A percentile compares a stretch with the other conserved stretches of the same genome.
Evolutionary conservation across 805 yeast genomes (phyloP).

Genomic region (Kodamaea laetipori): DNA sequence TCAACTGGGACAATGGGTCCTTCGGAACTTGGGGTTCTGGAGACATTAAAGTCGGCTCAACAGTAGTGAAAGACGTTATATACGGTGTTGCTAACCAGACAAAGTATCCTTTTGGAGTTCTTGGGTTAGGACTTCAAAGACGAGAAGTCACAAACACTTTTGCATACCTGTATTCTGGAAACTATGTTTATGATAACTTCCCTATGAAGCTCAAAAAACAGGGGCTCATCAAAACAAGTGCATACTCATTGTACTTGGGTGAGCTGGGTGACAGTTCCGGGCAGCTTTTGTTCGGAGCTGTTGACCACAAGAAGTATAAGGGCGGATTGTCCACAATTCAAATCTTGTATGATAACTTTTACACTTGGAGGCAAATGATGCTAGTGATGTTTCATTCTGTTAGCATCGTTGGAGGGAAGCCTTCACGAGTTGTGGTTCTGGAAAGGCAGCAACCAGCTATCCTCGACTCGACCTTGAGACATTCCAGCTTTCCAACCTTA

Average conservation of each 20-base stretch:
- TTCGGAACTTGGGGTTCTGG: conserved; percentile 63
- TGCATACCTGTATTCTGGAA: conserved; percentile 18
- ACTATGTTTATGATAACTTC: conserved; percentile 38
- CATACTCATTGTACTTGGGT: conserved; percentile 19
- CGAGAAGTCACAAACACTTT: too few species aligned
- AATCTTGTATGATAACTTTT: conserved; percentile 45
- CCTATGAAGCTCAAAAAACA: conserved; percentile 32
- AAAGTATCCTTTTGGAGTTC: background rate
- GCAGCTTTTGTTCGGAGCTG: conserved; percentile 69
- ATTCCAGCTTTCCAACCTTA: background rate
- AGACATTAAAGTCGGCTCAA: conserved; percentile 48
- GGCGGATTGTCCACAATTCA: conserved; percentile 41
- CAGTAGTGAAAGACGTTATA: background rate
- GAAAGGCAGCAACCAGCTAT: too few species aligned
- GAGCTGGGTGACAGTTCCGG: conserved; percentile 22
- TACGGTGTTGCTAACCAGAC: conserved; percentile 1
- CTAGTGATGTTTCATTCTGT: background rate
- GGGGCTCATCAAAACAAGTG: conserved; percentile 12
- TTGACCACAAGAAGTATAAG: conserved; percentile 61
- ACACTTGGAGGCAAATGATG: conserved; percentile 17
- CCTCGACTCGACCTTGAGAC: too few species aligned
- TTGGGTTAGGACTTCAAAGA: background rate
- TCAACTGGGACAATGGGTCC: conserved; percentile 50
- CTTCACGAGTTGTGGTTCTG: too few species aligned
- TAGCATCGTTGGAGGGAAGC: too few species aligned